A percentile compares a stretch with the other conserved stretches of the same genome.
Evolutionary conservation across 1,284 basidiomycete genomes (phyloP).

Genomic region (Xanthoconium separans): DNA sequence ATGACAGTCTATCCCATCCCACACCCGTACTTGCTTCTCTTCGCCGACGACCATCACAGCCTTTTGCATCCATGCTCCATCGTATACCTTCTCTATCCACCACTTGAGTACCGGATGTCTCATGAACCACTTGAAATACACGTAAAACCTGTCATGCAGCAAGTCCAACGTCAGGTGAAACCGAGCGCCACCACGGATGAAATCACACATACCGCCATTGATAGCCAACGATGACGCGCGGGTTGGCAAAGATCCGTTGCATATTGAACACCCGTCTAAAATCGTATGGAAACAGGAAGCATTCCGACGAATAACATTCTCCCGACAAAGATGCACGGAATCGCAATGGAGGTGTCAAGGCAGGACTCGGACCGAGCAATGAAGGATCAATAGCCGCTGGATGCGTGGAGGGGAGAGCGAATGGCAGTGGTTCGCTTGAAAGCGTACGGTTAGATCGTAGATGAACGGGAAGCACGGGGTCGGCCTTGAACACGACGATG

Average conservation of each 20-base stretch:
- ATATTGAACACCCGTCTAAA: conserved; percentile 46
- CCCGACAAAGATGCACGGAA: conserved; percentile 45
- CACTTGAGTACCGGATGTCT: conserved; percentile 43
- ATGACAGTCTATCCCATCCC: conserved; percentile 27
- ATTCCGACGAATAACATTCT: conserved; percentile 54
- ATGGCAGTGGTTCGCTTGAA: conserved; percentile 25
- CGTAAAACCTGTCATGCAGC: conserved; percentile 32
- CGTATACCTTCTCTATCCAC: conserved; percentile 43
- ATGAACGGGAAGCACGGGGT: conserved; percentile 41
- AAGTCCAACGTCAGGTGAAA: conserved; percentile 25
- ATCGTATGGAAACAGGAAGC: conserved; percentile 55
- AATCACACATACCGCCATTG: conserved; percentile 18
- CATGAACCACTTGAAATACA: conserved; percentile 47
- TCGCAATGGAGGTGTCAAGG: conserved; percentile 36
- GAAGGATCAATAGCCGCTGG: conserved; percentile 7
- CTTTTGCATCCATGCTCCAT: conserved; percentile 40
- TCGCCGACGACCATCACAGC: conserved; percentile 40
- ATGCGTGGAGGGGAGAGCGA: conserved; percentile 13
- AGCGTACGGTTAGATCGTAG: conserved; percentile 33
- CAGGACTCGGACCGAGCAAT: conserved; percentile 24
- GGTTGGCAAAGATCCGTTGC: conserved; percentile 27
- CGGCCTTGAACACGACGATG: conserved; percentile 48
- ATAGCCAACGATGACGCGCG: conserved; percentile 24
- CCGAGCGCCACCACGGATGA: not conserved
- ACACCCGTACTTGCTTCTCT: conserved; percentile 5